Base-by-base conservation (phyloP, 768 basidiomycete species). In the Hirschioporus abietinus region DNA sequence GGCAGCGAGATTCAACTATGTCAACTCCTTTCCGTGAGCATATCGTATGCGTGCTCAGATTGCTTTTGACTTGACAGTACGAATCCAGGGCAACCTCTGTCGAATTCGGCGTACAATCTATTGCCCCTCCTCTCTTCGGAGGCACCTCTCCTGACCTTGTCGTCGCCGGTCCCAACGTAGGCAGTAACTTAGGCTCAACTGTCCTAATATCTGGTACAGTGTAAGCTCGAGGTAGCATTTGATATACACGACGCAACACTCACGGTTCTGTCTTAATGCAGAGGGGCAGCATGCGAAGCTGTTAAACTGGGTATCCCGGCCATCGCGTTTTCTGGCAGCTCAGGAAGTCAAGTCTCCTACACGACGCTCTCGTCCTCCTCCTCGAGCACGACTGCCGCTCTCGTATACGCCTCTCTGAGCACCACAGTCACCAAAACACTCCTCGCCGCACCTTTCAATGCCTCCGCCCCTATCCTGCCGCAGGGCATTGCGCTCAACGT, bases 261-360 rank as follows among this genome's bases (percentile, higher is more conserved):
- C 58, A 65, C 68, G 58, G 12, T 12, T n/a, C 12, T 36, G 6
- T 24, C 18, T 18, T 30, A 3, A 1, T n/a, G 1, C 66, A 85
- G 83, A 25, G 83, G 83, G 6, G 84, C 84, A 1, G 83, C 84
- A 0, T 77, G 77, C 17, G 82, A 83, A 72, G 81, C 84, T 4
- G 80, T 83, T 0, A 70, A 77, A 58, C 78, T 81, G 69, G 84
- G 84, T 35, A 77, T 85, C 42, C 83, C 84, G 1, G 79, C 84
- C 0, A 76, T 80, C 35, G 84, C 84, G 0, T 84, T 84, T 74
- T 84, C 83, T 15, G 80, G 78, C 30, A 69, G 70, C 15, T 75
- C 78, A 20, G 82, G 77, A 10, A 74, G 79, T 0, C 76, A 79
- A 64, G 81, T 83, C 12, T 84, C 83, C 1, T 86, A 80, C 74